A percentile compares a stretch with the other conserved stretches of the same genome.
Evolutionary conservation across 2,329 filamentous ascomycete genomes (phyloP).

Genomic region (Dactylellina haptotyla): DNA sequence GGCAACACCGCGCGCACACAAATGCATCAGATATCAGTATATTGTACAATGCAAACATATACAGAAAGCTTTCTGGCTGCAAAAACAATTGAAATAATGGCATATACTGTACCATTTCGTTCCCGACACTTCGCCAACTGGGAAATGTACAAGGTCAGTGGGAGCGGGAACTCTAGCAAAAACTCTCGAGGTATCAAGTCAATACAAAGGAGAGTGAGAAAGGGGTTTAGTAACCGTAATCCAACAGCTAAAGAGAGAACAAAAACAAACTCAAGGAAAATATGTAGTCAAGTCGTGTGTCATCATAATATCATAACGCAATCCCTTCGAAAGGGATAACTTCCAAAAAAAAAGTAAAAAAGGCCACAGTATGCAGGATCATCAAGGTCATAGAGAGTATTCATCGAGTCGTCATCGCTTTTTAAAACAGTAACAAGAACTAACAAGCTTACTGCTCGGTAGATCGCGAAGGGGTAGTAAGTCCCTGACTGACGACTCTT

Average conservation of each 20-base stretch:
- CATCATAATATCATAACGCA: too few relatives aligned
- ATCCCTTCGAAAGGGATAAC: too few relatives aligned
- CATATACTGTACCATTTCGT: slow-evolving; percentile 4
- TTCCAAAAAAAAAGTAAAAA: neutral
- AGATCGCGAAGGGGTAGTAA: slow-evolving; percentile 26
- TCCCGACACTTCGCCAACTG: neutral
- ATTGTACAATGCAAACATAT: too few relatives aligned
- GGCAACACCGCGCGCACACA: too few relatives aligned
- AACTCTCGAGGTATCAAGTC: neutral
- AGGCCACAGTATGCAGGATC: neutral
- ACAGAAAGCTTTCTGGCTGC: too few relatives aligned
- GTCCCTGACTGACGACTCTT: slow-evolving; percentile 45
- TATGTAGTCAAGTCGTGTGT: neutral
- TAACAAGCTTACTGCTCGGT: slow-evolving; percentile 17
- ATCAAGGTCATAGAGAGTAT: neutral
- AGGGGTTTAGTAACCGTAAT: neutral
- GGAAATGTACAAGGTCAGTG: slow-evolving; percentile 1
- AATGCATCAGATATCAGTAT: slow-evolving; percentile 1
- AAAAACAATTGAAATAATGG: neutral
- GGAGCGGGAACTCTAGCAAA: too few relatives aligned
- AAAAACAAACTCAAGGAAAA: neutral
- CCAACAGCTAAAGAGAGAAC: neutral
- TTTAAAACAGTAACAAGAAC: neutral
- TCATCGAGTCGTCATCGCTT: slow-evolving; percentile 12
- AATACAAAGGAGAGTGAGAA: neutral